phyloP scores from a whole-genome alignment of 768 basidiomycete species.

The Coprinellus micaceus region DNA sequence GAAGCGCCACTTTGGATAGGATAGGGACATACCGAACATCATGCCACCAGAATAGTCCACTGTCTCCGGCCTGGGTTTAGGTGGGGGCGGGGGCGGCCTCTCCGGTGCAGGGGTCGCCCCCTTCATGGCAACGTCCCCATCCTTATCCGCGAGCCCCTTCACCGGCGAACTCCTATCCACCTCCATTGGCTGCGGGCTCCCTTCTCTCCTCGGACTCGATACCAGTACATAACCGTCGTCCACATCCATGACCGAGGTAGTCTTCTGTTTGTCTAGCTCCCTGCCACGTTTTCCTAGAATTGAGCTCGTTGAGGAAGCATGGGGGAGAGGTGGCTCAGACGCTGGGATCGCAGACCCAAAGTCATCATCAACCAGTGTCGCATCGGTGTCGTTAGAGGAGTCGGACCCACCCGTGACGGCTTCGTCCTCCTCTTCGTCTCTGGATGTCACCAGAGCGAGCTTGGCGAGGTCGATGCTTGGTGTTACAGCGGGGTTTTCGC shows the following conservation, averaged over 20 bases:
- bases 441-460: constrained; percentile 83
- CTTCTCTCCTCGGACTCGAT: constrained; percentile 24
- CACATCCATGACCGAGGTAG: constrained; percentile 56
- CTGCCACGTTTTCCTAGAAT: constrained; percentile 71
- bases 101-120: constrained; percentile 17
- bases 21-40: constrained; percentile 73
- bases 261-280: constrained; percentile 40
- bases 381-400: constrained; percentile 84
- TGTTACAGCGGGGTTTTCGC: constrained; percentile 64
- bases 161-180: constrained; percentile 29
- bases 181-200: constrained; percentile 20
- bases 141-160: constrained; percentile 17
- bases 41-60: constrained; percentile 70
- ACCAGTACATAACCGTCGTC: constrained; percentile 33
- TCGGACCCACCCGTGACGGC: constrained; percentile 71
- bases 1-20: background rate
- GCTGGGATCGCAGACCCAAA: constrained; percentile 36
- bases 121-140: constrained; percentile 36
- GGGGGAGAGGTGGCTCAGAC: constrained; percentile 26
- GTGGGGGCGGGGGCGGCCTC: constrained; percentile 52
- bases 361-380: constrained; percentile 85
- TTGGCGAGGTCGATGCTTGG: constrained; percentile 87
- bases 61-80: constrained; percentile 49
- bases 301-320: constrained; percentile 40
- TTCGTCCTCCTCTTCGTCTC: constrained; percentile 88